A percentile compares a stretch with the other conserved stretches of the same genome.
Conservation (phyloP, 2,329 filamentous ascomycete species). For the Aureobasidium zeae region DNA sequence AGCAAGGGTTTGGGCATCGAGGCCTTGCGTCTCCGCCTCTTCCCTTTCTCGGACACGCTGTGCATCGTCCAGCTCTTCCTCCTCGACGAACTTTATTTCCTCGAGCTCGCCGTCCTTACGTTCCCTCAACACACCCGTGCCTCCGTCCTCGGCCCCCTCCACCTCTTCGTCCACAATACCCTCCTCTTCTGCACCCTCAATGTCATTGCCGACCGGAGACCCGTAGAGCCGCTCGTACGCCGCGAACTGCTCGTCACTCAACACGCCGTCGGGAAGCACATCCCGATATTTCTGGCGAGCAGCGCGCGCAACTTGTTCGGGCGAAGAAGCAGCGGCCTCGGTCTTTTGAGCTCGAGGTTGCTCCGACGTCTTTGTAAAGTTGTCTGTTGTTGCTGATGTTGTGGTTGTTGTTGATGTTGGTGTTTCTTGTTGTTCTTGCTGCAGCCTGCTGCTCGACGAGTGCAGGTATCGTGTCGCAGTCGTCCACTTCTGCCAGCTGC, state of each 20-base stretch:
- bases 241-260: slow-evolving; percentile 60
- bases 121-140: slow-evolving; percentile 45
- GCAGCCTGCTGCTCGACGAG: neutral
- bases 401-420: neutral
- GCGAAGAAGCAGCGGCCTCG: too few species aligned
- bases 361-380: slow-evolving; percentile 30
- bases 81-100: slow-evolving; percentile 47
- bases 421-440: neutral
- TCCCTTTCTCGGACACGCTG: slow-evolving; percentile 30
- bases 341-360: neutral
- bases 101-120: slow-evolving; percentile 50
- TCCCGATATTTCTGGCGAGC: slow-evolving; percentile 70
- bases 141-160: slow-evolving; percentile 41
- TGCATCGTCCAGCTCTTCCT: slow-evolving; percentile 45
- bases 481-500: slow-evolving; percentile 8
- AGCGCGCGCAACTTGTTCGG: slow-evolving; percentile 56
- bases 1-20: slow-evolving; percentile 7
- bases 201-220: slow-evolving; percentile 50
- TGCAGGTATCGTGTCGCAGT: slow-evolving; percentile 1
- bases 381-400: neutral
- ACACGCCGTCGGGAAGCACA: slow-evolving; percentile 59
- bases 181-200: slow-evolving; percentile 24
- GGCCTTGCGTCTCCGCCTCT: slow-evolving; percentile 10
- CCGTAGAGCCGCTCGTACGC: slow-evolving; percentile 79
- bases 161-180: slow-evolving; percentile 37